These are phyloP conservation scores for Fusarium gaditjirri DNA, from an alignment of 2,329 filamentous ascomycete genomes.

Conservation along the genomic window DNA sequence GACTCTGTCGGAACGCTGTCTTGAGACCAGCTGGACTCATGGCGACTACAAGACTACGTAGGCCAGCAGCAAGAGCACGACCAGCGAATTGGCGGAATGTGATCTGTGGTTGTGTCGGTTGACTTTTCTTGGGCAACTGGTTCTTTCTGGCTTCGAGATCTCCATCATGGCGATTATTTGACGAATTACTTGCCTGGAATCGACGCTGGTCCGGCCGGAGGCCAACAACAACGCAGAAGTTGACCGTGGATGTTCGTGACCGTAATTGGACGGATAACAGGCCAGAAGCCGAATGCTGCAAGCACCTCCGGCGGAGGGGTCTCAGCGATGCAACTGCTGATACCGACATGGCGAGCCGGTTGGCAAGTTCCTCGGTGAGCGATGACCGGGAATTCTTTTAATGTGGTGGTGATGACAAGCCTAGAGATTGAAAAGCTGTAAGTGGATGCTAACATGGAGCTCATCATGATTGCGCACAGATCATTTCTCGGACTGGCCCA, in stretches of 20 bases:
- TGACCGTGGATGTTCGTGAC: slow-evolving; percentile 44
- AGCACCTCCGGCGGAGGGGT: slow-evolving; percentile 47
- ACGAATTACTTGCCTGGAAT: slow-evolving; percentile 42
- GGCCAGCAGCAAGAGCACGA: slow-evolving; percentile 47
- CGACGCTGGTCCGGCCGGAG: slow-evolving; percentile 45
- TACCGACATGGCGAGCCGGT: slow-evolving; percentile 46
- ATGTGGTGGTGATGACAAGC: slow-evolving; percentile 15
- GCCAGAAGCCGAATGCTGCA: slow-evolving; percentile 44
- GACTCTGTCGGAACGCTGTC: slow-evolving; percentile 49
- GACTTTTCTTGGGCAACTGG: slow-evolving; percentile 40
- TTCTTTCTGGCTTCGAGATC: slow-evolving; percentile 34
- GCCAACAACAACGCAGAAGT: slow-evolving; percentile 46
- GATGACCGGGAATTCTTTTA: background rate
- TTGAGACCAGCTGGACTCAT: slow-evolving; percentile 51
- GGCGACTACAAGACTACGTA: slow-evolving; percentile 50
- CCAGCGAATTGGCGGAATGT: slow-evolving; percentile 48
- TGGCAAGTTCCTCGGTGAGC: slow-evolving; percentile 8
- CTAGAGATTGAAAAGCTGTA: slow-evolving; percentile 26
- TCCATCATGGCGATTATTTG: slow-evolving; percentile 16
- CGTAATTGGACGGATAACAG: slow-evolving; percentile 49
- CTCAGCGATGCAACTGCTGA: slow-evolving; percentile 50
- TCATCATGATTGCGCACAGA: slow-evolving; percentile 38
- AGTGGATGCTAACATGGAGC: slow-evolving; percentile 9
- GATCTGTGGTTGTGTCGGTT: slow-evolving; percentile 41
- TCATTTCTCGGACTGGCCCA: slow-evolving; percentile 26